Conservation (phyloP, 2,329 filamentous ascomycete genomes). For the Aspergillus sp. region DNA sequence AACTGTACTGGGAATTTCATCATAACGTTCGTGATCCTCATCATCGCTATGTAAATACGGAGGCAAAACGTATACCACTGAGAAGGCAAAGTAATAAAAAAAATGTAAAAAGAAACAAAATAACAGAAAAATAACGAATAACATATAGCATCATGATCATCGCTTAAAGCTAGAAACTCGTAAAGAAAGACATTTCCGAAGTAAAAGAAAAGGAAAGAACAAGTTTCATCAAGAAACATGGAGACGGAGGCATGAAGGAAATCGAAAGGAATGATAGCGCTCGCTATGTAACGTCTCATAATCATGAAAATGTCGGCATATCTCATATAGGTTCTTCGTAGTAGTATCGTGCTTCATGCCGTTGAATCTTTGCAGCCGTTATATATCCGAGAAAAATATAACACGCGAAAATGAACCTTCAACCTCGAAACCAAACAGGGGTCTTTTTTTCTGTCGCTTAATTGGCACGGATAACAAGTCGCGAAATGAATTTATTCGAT, state of each 20-base stretch:
- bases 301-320: conserved; percentile 23
- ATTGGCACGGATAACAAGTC: conserved; percentile 92
- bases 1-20: conserved; percentile 9
- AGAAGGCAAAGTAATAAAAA: conserved; percentile 18
- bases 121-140: conserved; percentile 11
- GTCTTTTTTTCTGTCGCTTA: conserved; percentile 37
- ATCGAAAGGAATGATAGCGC: conserved; percentile 16
- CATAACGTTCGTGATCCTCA: conserved; percentile 38
- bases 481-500: conserved; percentile 95
- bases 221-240: conserved; percentile 11
- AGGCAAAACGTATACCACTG: conserved; percentile 33
- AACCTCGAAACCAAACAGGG: conserved; percentile 13
- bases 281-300: conserved; percentile 18
- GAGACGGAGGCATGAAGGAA: conserved; percentile 13
- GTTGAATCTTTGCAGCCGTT: conserved; percentile 5
- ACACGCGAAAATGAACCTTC: conserved; percentile 3
- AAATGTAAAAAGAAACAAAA: conserved; percentile 25
- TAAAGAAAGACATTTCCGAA: conserved; percentile 6
- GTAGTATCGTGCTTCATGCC: conserved; percentile 15
- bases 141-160: neutral
- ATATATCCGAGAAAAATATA: neutral
- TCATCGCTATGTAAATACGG: conserved; percentile 32
- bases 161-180: conserved; percentile 11
- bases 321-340: conserved; percentile 19
- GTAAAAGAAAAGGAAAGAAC: conserved; percentile 8